These are phyloP conservation scores for Komagataella pastoris DNA, from an alignment of 805 yeast genomes.

Conservation along the genomic window DNA sequence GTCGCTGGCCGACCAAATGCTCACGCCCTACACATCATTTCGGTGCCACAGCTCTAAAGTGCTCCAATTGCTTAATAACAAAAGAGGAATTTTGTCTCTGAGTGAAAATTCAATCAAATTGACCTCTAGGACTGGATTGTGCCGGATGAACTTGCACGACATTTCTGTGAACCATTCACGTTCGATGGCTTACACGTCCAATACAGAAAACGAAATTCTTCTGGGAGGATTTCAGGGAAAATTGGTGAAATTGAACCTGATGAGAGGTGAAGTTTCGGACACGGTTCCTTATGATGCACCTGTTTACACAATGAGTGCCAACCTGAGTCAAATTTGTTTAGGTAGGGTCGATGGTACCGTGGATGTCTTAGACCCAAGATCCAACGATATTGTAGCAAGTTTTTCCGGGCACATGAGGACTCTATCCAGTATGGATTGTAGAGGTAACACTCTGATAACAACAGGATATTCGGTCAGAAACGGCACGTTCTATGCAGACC, in stretches of 20 bases:
- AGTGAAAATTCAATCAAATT: constrained; percentile 37
- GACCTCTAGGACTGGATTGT: constrained; percentile 44
- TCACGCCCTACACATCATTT: constrained; percentile 45
- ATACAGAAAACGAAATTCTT: constrained; percentile 27
- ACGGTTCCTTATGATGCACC: constrained; percentile 27
- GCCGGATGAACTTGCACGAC: constrained; percentile 18
- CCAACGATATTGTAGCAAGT: constrained; percentile 30
- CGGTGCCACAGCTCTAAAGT: constrained; percentile 37
- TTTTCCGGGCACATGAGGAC: constrained; percentile 50
- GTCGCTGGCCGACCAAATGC: constrained; percentile 28
- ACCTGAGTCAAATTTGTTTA: constrained; percentile 34
- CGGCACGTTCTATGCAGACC: constrained; percentile 50
- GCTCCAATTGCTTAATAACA: constrained; percentile 37
- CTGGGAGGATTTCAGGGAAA: constrained; percentile 25
- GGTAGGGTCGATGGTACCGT: constrained; percentile 49
- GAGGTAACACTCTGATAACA: constrained; percentile 56
- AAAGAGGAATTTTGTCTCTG: constrained; percentile 44
- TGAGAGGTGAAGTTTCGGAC: constrained; percentile 21
- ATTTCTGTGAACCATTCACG: constrained; percentile 15
- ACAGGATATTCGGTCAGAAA: constrained; percentile 69
- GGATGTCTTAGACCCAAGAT: constrained; percentile 48
- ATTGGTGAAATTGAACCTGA: constrained; percentile 28
- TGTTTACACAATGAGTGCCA: constrained; percentile 33
- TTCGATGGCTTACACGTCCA: constrained; percentile 27
- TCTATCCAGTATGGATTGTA: constrained; percentile 49